Base-by-base conservation (phyloP, 176 grass and related monocot genomes). In the Oryza coarctata region DNA sequence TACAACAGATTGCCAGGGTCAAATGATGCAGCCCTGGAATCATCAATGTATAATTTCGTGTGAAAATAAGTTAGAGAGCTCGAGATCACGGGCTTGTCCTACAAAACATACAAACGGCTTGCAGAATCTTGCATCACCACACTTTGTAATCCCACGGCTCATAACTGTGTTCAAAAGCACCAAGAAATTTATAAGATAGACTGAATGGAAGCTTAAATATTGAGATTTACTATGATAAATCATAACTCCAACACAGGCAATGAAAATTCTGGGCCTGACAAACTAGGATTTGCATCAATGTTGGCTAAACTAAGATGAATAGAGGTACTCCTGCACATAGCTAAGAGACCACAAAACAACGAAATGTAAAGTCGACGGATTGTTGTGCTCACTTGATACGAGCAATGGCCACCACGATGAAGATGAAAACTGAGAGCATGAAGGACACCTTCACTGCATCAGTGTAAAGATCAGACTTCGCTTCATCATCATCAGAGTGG, bases 391-490 rank as follows among this genome's bases (percentile, higher is more conserved):
- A 90, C 68, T 88, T 76, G 70, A 83, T 74, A 77, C 92, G 92
- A 86, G 92, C 84, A 83, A 94, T 70, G 82, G 87, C 81, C 77
- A 97, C 89, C 68, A 97, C 80, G 40, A 94, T 87, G 35, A 97
- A 91, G 73, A 97, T 63, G 36, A 97, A 92, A 70, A 94, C 80
- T 13, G 94, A 88, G 50, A 97, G 85, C 89, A 94, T 80, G 73
- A 97, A 78, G 7, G 94, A 91, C 28, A 86, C 78, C 82, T 81
- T 92, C 32, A 97, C 65, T 22, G 86, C 82, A 58, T 88, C 91
- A 0, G 73, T 86, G 84, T 88, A 85, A 75, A 62, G 29, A 38
- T 85, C 79, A 23, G 80, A 66, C 9, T 85, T 88, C 15, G 92
- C 83, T 28, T 90, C 80, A 12, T 82, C 70, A 17, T 77, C 67